These are phyloP conservation scores for Gossypium anomalum DNA, from an alignment of 345 rosid genomes.

Conservation along the genomic window DNA sequence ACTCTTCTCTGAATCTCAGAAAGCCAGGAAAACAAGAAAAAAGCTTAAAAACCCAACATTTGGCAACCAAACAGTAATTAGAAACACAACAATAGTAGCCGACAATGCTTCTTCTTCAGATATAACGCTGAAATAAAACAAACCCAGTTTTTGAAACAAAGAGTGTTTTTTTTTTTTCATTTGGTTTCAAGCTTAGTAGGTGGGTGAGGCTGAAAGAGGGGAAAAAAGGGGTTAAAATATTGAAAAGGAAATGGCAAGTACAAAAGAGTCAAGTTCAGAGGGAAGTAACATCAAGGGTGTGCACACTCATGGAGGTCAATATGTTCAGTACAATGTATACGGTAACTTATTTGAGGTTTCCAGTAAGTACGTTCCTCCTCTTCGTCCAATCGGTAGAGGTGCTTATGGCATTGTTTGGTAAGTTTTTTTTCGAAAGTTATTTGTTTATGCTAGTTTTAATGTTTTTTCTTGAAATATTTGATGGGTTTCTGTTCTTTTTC, in stretches of 20 bases:
- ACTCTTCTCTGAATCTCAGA: too few species aligned
- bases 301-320: slow-evolving; percentile 64
- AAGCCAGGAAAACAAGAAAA: not conserved
- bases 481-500: not conserved
- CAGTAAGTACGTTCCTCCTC: slow-evolving; percentile 66
- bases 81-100: not conserved
- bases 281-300: slow-evolving; percentile 44
- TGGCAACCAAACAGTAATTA: not conserved
- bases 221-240: not conserved
- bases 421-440: not conserved
- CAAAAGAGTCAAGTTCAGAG: slow-evolving; percentile 41
- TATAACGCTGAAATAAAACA: not conserved
- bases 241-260: slow-evolving; percentile 23
- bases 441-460: not conserved
- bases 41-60: too few species aligned
- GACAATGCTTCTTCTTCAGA: slow-evolving; percentile 15
- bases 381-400: slow-evolving; percentile 71
- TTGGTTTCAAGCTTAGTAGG: not conserved
- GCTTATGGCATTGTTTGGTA: slow-evolving; percentile 74
- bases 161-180: not conserved
- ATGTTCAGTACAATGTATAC: slow-evolving; percentile 62
- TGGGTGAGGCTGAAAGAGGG: not conserved
- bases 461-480: not conserved
- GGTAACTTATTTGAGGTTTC: slow-evolving; percentile 71
- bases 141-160: not conserved